A percentile compares a stretch with the other conserved stretches of the same genome.
phyloP scores from a whole-genome alignment of 257 asterid genomes.

The Solanum paucissectum region DNA sequence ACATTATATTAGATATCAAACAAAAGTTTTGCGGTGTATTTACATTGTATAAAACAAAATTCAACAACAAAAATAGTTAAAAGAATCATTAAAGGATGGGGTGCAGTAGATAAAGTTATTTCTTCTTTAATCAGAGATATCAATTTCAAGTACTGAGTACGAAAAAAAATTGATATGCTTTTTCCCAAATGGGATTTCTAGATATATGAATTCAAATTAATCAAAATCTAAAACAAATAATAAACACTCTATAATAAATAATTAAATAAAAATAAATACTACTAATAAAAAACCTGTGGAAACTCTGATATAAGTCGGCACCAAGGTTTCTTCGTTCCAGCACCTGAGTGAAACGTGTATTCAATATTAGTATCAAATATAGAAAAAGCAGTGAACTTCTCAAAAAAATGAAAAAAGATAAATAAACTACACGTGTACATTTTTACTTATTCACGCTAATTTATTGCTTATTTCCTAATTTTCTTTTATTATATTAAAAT shows the following conservation, averaged over 20 bases:
- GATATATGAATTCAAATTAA: no score
- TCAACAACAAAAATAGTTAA: background rate
- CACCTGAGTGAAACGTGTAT: background rate
- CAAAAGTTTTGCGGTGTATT: slow-evolving; percentile 30
- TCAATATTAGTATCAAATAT: no score
- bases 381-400: background rate
- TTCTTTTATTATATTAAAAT: background rate
- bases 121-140: no score
- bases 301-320: slow-evolving; percentile 6
- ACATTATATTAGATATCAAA: background rate
- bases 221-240: background rate
- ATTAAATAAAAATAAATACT: background rate
- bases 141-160: no score
- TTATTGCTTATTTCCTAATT: no score
- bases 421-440: background rate
- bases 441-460: no score
- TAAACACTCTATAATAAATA: no score
- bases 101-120: rapidly evolving
- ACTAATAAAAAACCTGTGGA: background rate
- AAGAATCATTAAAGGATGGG: background rate
- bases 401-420: background rate
- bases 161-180: no score
- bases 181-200: background rate
- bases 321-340: background rate
- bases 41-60: background rate